Evolutionary conservation across 331 rosid genomes (phyloP).

Genomic region (Malus hybrid): DNA sequence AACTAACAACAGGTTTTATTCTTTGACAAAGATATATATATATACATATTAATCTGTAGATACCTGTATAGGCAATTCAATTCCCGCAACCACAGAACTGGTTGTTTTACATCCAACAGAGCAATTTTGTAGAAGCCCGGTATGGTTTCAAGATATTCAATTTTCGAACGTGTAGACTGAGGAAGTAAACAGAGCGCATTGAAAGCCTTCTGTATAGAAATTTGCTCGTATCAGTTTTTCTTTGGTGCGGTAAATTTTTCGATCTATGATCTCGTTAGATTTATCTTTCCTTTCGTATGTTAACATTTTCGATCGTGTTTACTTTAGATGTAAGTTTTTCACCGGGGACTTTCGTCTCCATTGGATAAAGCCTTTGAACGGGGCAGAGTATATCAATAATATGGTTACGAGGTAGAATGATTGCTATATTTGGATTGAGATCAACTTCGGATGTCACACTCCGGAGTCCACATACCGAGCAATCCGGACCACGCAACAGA

Average conservation of each 20-base stretch:
- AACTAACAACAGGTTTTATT: constrained; percentile 17
- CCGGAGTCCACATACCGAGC: too few species aligned
- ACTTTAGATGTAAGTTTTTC: background rate
- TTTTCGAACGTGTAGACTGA: background rate
- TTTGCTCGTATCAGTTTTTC: background rate
- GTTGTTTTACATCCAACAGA: background rate
- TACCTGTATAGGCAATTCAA: constrained; percentile 54
- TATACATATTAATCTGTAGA: constrained; percentile 38
- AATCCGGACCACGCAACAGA: too few species aligned
- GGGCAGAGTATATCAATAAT: background rate
- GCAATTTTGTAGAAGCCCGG: constrained; percentile 28
- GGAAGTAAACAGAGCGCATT: constrained; percentile 7
- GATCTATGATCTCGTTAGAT: background rate
- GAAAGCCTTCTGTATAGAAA: constrained; percentile 1
- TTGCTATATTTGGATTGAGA: too few species aligned
- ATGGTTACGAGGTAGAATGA: too few species aligned
- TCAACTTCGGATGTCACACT: too few species aligned
- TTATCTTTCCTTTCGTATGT: background rate
- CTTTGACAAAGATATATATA: constrained; percentile 1
- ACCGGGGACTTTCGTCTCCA: background rate
- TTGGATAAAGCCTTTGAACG: background rate
- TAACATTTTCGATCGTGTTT: background rate
- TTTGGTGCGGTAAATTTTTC: background rate
- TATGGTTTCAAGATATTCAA: background rate
- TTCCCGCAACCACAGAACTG: constrained; percentile 26